Evolutionary conservation across 257 asterid genomes (phyloP), one percentile per base, ranked within the genome.

Genomic region (Prunella vulgaris): DNA sequence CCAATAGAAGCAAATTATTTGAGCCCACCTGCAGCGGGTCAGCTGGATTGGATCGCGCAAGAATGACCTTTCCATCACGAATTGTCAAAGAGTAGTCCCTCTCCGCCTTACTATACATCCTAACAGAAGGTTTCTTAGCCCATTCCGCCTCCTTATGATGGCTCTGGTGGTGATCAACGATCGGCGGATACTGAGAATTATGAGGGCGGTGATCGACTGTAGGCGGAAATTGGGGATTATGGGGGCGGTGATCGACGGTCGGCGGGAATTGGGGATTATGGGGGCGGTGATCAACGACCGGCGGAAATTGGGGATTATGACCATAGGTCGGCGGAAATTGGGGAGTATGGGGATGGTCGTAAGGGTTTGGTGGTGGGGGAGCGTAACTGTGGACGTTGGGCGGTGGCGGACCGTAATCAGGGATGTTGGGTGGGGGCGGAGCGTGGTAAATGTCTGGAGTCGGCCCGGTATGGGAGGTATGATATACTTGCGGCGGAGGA

Each of bases 61-160:
- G 95, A 53, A 92, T 66, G 33, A 87, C 96, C 52, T 81, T 79
- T 0, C 95, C 97, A 17, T 86, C 83, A n/a, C 92, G 90, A 72
- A 92, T 84, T 1, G 96, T 58, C 73, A 89, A 70, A 28, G 96
- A 81, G 79, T 73, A 89, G 65, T 84, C 81, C 15, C 85, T 58
- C 68, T 84, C 88, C 8, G 96, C 98, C 85, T 84, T 86, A 27
- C 76, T 32, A 57, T 71, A 92, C 69, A 92, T 77, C 86, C 83
- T 86, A 12, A 92, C 87, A 15, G 95, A 56, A n/a, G 95, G 92
- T 32, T 69, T 84, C 21, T 76, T 73, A 4, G 69, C 33, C 61
- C 82, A 20, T 66, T 82, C 83, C 6, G 74, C 83, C 0, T 48
- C 37, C 63, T 22, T 56, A 60, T 51, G 71, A 14, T 60, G 76